Evolutionary conservation across 345 rosid species (phyloP).

Genomic region (Tarenaya hassleriana): DNA sequence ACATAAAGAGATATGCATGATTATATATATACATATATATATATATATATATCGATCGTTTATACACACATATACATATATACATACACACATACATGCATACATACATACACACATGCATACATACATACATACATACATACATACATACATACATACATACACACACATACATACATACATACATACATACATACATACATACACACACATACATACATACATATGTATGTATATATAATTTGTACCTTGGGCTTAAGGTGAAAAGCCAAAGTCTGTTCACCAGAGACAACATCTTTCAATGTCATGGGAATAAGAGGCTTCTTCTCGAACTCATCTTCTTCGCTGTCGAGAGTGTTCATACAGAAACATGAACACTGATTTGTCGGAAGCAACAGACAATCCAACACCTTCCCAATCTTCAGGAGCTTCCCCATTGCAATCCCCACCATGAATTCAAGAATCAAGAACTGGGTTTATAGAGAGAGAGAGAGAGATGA

Average conservation of each 20-base stretch:
- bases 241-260: conserved; percentile 70
- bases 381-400: conserved; percentile 40
- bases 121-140: background rate
- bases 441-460: too few species aligned
- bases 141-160: background rate
- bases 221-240: background rate
- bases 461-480: too few species aligned
- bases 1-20: too few species aligned
- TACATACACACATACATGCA: too few species aligned
- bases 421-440: conserved; percentile 50
- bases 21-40: background rate
- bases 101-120: background rate
- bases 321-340: conserved; percentile 39
- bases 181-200: background rate
- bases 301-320: conserved; percentile 39
- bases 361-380: conserved; percentile 60
- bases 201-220: background rate
- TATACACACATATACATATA: background rate
- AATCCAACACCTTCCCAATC: conserved; percentile 44
- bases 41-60: too few species aligned
- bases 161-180: too few species aligned
- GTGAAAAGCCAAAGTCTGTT: conserved; percentile 75
- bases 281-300: conserved; percentile 57
- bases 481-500: too few species aligned
- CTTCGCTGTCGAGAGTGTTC: conserved; percentile 34